A percentile compares a stretch with the other conserved stretches of the same genome.
Conservation (phyloP, 257 asterid genomes). For the Perilla frutescens region DNA sequence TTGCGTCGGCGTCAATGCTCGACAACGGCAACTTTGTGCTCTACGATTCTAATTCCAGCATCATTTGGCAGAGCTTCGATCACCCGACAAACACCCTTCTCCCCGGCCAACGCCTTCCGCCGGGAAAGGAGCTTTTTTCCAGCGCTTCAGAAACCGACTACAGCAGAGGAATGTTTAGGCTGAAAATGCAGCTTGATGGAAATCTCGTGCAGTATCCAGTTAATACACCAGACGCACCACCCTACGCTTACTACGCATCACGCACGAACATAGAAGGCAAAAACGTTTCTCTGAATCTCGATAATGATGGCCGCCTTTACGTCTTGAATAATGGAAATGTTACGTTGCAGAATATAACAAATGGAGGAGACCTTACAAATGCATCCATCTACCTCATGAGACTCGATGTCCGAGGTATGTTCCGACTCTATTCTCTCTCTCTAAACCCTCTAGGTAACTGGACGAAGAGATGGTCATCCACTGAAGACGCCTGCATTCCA, state of each 20-base stretch:
- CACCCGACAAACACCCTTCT: slow-evolving; percentile 57
- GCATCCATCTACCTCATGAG: slow-evolving; percentile 37
- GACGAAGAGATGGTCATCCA: slow-evolving; percentile 32
- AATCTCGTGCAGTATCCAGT: slow-evolving; percentile 60
- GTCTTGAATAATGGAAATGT: slow-evolving; percentile 38
- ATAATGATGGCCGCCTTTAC: slow-evolving; percentile 47
- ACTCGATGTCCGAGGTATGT: slow-evolving; percentile 55
- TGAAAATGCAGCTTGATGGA: slow-evolving; percentile 56
- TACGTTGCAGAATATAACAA: slow-evolving; percentile 31
- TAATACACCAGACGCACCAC: neutral
- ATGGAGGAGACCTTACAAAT: slow-evolving; percentile 22
- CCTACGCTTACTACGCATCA: slow-evolving; percentile 42
- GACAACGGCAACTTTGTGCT: slow-evolving; percentile 65
- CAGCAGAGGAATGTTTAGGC: slow-evolving; percentile 43
- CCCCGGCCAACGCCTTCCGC: slow-evolving; percentile 43
- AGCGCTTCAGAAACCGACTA: slow-evolving; percentile 46
- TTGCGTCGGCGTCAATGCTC: slow-evolving; percentile 50
- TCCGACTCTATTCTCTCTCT: slow-evolving; percentile 47
- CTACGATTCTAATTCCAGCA: slow-evolving; percentile 25
- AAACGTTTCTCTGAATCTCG: slow-evolving; percentile 44
- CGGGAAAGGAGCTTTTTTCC: slow-evolving; percentile 37
- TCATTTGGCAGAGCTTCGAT: slow-evolving; percentile 65
- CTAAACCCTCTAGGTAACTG: slow-evolving; percentile 30
- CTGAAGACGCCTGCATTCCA: slow-evolving; percentile 40
- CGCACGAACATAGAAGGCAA: neutral